These are phyloP conservation scores for Coemansia sp. DNA, from an alignment of 192 early-diverging fungal genomes.

Conservation along the genomic window DNA sequence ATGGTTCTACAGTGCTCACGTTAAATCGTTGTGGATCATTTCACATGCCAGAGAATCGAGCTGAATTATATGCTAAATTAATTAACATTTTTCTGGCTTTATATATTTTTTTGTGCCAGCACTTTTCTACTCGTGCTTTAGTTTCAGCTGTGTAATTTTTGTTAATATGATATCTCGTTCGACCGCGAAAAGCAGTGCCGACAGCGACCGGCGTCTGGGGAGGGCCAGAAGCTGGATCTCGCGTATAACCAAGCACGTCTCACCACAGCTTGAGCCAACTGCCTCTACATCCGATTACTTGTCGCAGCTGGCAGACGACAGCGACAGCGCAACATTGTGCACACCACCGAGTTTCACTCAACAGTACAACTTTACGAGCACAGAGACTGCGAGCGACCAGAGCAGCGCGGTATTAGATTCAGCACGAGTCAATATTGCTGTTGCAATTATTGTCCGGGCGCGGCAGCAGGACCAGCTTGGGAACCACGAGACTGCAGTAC, in stretches of 20 bases:
- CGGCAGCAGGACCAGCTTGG: slow-evolving; percentile 37
- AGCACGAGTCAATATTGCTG: slow-evolving; percentile 17
- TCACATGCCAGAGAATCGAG: background rate
- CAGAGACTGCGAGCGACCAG: background rate
- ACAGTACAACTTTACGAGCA: background rate
- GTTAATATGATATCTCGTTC: background rate
- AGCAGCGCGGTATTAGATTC: slow-evolving; percentile 5
- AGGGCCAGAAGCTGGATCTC: slow-evolving; percentile 1
- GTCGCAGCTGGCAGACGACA: background rate
- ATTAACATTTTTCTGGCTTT: background rate
- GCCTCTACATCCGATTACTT: background rate
- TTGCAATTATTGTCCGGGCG: slow-evolving; percentile 28
- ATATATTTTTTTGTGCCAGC: background rate
- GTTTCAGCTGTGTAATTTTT: background rate
- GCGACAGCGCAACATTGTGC: slow-evolving; percentile 14
- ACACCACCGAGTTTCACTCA: background rate
- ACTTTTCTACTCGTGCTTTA: background rate
- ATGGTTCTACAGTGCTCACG: too few species aligned
- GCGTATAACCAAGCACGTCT: background rate
- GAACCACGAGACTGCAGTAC: slow-evolving; percentile 12
- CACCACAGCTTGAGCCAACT: background rate
- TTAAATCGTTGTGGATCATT: background rate
- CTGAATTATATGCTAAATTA: background rate
- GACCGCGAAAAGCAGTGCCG: background rate
- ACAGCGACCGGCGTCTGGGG: background rate